Evolutionary conservation across 257 asterid species (phyloP), one percentile per base, ranked within the genome.

Genomic region (Solanum lignicaule): DNA sequence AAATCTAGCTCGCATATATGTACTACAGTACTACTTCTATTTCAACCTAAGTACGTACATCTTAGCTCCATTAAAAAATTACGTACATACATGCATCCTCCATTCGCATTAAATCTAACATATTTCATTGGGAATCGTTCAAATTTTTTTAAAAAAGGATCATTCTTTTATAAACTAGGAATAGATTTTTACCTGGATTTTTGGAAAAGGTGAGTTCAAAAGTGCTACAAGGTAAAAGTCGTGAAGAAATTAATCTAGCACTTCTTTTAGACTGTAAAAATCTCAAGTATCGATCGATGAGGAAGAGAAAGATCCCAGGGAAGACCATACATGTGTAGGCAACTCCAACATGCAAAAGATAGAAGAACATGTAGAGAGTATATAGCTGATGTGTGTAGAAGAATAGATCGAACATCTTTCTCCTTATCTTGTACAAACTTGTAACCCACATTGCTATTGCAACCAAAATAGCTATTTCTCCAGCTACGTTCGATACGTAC

Each of bases 221-320:
- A 85, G 92, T 87, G 31, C 89, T 92, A 13, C 90, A 91, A 39
- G 98, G 95, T 39, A 95, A 90, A 87, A 94, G 90, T 6, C 95
- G 90, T 0, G 95, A 52, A 0, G 93, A 90, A 25, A 90, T 84
- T 14, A 95, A 83, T 39, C 93, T 78, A 60, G 87, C 62, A 79
- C 92, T 91, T 52, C 23, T 71, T 83, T 92, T 91, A 0, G 98
- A 95, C 60, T 94, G 96, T 15, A 95, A 85, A 92, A 93, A 95
- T 65, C 96, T 81, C 29, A 94, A 73, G 88, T 90, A 90, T 33
- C 96, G 94, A 43, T 95, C 98, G 9, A 95, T 89, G 1, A 92
- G 60, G 89, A 95, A 94, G 88, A 95, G 95, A 68, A 91, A 94
- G 46, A 95, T 88, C 9, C 97, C 97, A 14, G 97, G 96, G 73